phyloP scores from a whole-genome alignment of 2,329 filamentous ascomycete genomes.

The Byssothecium circinans region DNA sequence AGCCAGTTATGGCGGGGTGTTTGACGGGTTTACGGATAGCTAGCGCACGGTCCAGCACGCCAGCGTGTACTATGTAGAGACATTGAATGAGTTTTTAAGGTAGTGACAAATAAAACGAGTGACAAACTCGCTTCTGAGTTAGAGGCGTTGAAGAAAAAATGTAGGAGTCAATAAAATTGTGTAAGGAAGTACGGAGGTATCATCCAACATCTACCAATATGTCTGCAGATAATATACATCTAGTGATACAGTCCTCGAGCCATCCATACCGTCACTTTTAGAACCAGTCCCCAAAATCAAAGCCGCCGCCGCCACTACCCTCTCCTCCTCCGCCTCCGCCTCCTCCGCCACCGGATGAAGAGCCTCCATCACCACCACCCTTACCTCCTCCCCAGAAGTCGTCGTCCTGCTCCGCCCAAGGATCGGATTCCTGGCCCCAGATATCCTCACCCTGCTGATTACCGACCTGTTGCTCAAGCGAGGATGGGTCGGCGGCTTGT shows the following conservation, averaged over 20 bases:
- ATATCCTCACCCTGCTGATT: slow-evolving; percentile 25
- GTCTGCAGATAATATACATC: not conserved
- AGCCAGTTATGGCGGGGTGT: no score
- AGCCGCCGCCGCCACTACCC: slow-evolving; percentile 24
- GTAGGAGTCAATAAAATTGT: no score
- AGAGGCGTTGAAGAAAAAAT: no score
- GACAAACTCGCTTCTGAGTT: no score
- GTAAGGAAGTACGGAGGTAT: no score
- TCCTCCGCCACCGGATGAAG: slow-evolving; percentile 20
- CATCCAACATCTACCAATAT: no score
- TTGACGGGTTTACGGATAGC: not conserved
- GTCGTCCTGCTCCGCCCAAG: slow-evolving; percentile 30
- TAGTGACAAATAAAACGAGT: no score
- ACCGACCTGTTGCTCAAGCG: slow-evolving; percentile 21
- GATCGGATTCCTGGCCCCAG: slow-evolving; percentile 32
- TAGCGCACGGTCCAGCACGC: no score
- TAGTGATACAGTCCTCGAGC: not conserved
- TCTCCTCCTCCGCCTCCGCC: slow-evolving; percentile 18
- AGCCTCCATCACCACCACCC: slow-evolving; percentile 33
- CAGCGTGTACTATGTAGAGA: no score
- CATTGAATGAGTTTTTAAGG: no score
- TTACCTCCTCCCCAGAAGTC: slow-evolving; percentile 31
- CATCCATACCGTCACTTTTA: slow-evolving; percentile 1
- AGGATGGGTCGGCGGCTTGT: slow-evolving; percentile 24
- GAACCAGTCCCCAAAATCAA: slow-evolving; percentile 31